These are phyloP conservation scores for Termitomyces sp. DNA, from an alignment of 768 basidiomycete species.

Conservation along the genomic window DNA sequence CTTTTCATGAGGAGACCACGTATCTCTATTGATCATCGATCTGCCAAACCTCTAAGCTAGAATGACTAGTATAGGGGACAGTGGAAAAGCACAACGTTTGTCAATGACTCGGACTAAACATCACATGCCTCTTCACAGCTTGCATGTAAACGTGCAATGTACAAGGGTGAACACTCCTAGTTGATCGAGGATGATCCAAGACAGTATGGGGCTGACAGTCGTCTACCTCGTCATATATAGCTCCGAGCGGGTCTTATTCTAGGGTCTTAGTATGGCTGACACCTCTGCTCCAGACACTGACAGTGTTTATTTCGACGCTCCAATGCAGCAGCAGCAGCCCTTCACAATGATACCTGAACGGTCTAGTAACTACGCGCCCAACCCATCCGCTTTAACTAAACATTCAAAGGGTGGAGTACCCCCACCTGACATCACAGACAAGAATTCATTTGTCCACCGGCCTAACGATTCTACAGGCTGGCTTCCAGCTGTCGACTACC, in stretches of 20 bases:
- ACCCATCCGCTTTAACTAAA: not conserved
- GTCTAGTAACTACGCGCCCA: not conserved
- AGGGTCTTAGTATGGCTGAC: conserved; percentile 10
- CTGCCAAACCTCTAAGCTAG: too few species aligned
- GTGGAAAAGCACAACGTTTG: too few species aligned
- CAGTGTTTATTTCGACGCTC: conserved; percentile 41
- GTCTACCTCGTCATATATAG: conserved; percentile 3
- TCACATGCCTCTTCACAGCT: not conserved
- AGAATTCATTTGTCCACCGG: not conserved
- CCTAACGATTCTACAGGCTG: conserved; percentile 11
- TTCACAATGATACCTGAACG: conserved; percentile 1
- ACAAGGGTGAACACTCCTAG: too few species aligned
- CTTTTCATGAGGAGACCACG: not conserved
- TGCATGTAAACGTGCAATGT: not conserved
- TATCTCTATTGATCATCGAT: too few species aligned
- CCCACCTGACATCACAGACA: not conserved
- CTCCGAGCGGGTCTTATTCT: not conserved
- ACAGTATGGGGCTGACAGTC: not conserved
- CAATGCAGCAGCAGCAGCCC: conserved; percentile 14
- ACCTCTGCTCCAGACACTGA: conserved; percentile 24
- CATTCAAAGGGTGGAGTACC: not conserved
- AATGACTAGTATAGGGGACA: too few species aligned
- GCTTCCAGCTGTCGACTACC: conserved; percentile 16
- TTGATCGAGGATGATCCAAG: conserved; percentile 7
- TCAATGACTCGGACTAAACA: not conserved